Percentiles rank a stretch among this genome's conserved stretches.
Conservation (phyloP, 805 yeast genomes). For the Candida ulmi region DNA sequence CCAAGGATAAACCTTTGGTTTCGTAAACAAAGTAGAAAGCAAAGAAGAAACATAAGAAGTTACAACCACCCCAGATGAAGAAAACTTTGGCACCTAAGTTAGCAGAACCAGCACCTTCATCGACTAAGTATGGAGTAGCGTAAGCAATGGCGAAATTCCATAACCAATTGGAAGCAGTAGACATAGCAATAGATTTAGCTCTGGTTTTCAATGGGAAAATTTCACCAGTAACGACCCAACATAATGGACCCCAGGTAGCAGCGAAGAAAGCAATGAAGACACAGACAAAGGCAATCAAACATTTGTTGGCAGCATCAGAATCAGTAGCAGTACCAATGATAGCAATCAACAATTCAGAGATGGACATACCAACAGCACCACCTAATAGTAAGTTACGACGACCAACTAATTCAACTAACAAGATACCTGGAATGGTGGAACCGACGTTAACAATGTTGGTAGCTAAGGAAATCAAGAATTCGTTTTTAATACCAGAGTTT, state of each 20-base stretch:
- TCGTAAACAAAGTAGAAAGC: slow-evolving; percentile 55
- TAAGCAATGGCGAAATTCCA: slow-evolving; percentile 75
- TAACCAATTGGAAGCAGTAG: slow-evolving; percentile 76
- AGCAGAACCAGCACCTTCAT: slow-evolving; percentile 53
- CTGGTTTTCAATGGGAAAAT: slow-evolving; percentile 69
- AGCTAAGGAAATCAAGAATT: slow-evolving; percentile 37
- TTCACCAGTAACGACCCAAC: slow-evolving; percentile 63
- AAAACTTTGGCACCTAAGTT: slow-evolving; percentile 60
- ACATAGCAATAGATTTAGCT: slow-evolving; percentile 64
- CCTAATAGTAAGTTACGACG: slow-evolving; percentile 55
- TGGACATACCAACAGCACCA: slow-evolving; percentile 61
- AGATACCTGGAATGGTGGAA: slow-evolving; percentile 51
- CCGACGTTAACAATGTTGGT: slow-evolving; percentile 41
- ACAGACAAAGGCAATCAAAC: slow-evolving; percentile 47
- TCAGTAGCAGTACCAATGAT: slow-evolving; percentile 29
- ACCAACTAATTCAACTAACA: slow-evolving; percentile 53
- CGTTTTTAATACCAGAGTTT: slow-evolving; percentile 42
- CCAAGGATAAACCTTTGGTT: slow-evolving; percentile 63
- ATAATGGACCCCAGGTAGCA: slow-evolving; percentile 79
- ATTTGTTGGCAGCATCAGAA: slow-evolving; percentile 34
- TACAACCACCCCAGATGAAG: slow-evolving; percentile 74
- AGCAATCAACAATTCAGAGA: slow-evolving; percentile 60
- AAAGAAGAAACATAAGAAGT: slow-evolving; percentile 48
- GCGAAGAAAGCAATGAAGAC: slow-evolving; percentile 73
- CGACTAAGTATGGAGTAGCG: slow-evolving; percentile 69